A percentile compares a stretch with the other conserved stretches of the same genome.
Evolutionary conservation across 495 filamentous ascomycete species (phyloP).

Genomic region (Penicillium ucsense): DNA sequence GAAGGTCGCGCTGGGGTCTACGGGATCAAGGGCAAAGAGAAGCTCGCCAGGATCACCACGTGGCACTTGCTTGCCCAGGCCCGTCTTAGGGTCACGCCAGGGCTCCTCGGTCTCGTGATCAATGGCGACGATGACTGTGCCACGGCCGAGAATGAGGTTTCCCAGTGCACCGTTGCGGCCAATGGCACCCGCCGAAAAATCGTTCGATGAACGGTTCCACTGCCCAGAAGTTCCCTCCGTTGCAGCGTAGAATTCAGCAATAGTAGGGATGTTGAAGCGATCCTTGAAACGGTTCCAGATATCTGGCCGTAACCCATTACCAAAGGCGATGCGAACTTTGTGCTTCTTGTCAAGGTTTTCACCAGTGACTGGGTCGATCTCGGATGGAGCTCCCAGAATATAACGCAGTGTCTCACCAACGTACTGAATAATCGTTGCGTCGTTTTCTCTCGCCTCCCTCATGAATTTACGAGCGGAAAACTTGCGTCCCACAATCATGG

Average conservation of each 20-base stretch:
- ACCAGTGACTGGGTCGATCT: constrained; percentile 52
- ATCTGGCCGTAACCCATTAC: constrained; percentile 88
- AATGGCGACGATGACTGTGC: constrained; percentile 54
- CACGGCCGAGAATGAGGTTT: constrained; percentile 39
- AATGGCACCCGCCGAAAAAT: constrained; percentile 69
- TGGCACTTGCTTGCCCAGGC: constrained; percentile 53
- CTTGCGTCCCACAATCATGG: constrained; percentile 64
- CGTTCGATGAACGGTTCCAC: constrained; percentile 70
- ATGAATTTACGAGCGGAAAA: constrained; percentile 82
- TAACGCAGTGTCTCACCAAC: constrained; percentile 94
- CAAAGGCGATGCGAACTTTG: constrained; percentile 70
- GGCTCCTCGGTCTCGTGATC: constrained; percentile 66
- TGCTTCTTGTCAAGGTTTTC: constrained; percentile 71
- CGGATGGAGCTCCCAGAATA: constrained; percentile 62
- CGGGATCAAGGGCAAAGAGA: constrained; percentile 59
- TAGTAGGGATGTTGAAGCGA: constrained; percentile 71
- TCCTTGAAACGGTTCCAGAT: constrained; percentile 83
- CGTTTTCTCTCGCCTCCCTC: constrained; percentile 59
- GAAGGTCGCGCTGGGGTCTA: constrained; percentile 55
- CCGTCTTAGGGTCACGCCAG: constrained; percentile 59
- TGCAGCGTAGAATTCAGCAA: constrained; percentile 84
- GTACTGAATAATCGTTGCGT: constrained; percentile 84
- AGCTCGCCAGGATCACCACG: constrained; percentile 70
- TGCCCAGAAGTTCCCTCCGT: constrained; percentile 68
- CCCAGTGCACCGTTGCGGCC: constrained; percentile 63